Evolutionary conservation across 495 filamentous ascomycete species (phyloP).

Genomic region (Penicillium samsonianum): DNA sequence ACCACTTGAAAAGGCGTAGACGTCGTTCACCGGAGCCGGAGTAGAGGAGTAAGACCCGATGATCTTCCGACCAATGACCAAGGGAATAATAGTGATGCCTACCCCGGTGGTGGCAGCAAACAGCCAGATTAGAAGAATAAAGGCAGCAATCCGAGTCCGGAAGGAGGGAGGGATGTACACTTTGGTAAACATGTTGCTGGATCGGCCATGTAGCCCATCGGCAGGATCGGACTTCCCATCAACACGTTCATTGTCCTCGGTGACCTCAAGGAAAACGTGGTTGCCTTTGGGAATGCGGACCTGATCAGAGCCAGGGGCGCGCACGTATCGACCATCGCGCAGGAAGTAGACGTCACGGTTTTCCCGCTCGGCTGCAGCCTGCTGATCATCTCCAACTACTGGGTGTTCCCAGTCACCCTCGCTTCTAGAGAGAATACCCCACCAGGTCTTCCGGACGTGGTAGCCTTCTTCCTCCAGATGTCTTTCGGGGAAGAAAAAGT

Average conservation of each 20-base stretch:
- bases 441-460: conserved; percentile 58
- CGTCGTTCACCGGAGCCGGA: conserved; percentile 78
- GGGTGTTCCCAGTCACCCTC: conserved; percentile 53
- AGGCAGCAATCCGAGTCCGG: conserved; percentile 72
- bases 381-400: conserved; percentile 41
- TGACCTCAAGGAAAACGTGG: conserved; percentile 78
- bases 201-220: conserved; percentile 63
- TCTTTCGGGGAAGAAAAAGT: conserved; percentile 90
- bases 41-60: conserved; percentile 67
- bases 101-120: conserved; percentile 95
- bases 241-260: conserved; percentile 63
- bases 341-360: conserved; percentile 55
- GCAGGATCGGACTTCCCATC: conserved; percentile 63
- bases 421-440: conserved; percentile 44
- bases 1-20: conserved; percentile 93
- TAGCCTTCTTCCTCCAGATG: conserved; percentile 79
- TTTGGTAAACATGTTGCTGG: conserved; percentile 68
- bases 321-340: conserved; percentile 81
- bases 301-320: conserved; percentile 87
- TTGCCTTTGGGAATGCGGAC: conserved; percentile 87
- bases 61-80: conserved; percentile 78
- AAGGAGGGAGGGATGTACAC: conserved; percentile 92
- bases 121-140: conserved; percentile 88
- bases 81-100: conserved; percentile 80
- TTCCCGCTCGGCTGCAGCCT: conserved; percentile 35